Conservation (phyloP, 2,329 filamentous ascomycete species). For the Epichloe sp. region DNA sequence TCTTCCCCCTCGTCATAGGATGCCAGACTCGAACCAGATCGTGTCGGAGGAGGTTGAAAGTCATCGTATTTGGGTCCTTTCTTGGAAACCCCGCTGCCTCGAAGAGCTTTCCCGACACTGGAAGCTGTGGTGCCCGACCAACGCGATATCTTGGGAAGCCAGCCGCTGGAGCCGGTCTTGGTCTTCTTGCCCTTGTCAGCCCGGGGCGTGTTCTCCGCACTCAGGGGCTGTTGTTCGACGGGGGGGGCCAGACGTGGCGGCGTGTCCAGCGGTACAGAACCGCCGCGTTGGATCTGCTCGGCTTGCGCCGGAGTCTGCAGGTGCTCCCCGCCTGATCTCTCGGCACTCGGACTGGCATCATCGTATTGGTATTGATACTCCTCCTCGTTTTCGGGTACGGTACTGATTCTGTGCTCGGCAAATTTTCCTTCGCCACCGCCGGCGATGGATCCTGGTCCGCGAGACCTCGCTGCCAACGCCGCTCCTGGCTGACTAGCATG, state of each 20-base stretch:
- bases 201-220: slow-evolving; percentile 65
- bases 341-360: slow-evolving; percentile 26
- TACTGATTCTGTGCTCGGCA: slow-evolving; percentile 76
- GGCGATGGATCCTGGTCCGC: slow-evolving; percentile 23
- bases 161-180: slow-evolving; percentile 69
- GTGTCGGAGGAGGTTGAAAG: slow-evolving; percentile 45
- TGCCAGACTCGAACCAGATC: slow-evolving; percentile 63
- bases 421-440: slow-evolving; percentile 40
- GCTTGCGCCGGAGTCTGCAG: slow-evolving; percentile 48
- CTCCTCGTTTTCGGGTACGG: slow-evolving; percentile 72
- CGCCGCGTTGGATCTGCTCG: slow-evolving; percentile 29
- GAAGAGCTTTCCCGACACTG: slow-evolving; percentile 67
- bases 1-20: slow-evolving; percentile 46
- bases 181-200: slow-evolving; percentile 74
- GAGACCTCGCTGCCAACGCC: slow-evolving; percentile 47
- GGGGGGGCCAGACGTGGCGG: slow-evolving; percentile 40
- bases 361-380: slow-evolving; percentile 44
- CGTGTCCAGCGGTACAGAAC: slow-evolving; percentile 40
- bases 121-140: slow-evolving; percentile 97
- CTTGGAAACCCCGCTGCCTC: slow-evolving; percentile 45
- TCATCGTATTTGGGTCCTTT: slow-evolving; percentile 49
- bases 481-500: slow-evolving; percentile 65
- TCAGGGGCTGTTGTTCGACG: slow-evolving; percentile 32
- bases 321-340: slow-evolving; percentile 29
- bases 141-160: slow-evolving; percentile 84